Evolutionary conservation across 2,329 filamentous ascomycete species (phyloP), one percentile per base, ranked within the genome.

Genomic region (Aspergillus puulaauensis): DNA sequence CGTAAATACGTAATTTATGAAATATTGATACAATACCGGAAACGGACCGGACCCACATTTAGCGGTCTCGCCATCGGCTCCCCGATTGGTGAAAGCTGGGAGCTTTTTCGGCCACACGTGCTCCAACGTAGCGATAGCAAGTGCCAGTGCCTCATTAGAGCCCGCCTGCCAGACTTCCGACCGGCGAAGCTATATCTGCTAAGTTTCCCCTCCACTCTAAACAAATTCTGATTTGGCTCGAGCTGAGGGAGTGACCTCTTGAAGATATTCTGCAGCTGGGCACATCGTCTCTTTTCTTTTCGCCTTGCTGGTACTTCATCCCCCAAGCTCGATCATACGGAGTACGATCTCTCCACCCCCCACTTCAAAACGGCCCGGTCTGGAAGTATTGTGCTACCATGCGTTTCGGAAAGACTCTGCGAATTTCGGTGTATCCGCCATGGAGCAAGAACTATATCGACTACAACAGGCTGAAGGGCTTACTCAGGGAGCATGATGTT

Each of bases 371-470:
- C 54, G 14, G 27, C 44, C 41, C 31, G 31, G 37, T 43, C 37
- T 52, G 33, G 43, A 35, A 21, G 35, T 41, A 48, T 46, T 49
- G 15, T 17, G 33, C 57, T 69, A 80, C 60, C 50, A 98, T 99
- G 95, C 90, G 91, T 69, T 99, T 97, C 81, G 93, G 93, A 62
- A 91, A 88, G 79, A 97, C 91, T 52, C 84, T 99, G 60, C 86
- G 87, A 69, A 85, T 86, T 69, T 87, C 90, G 59, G 82, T 90
- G 68, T 95, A 98, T 75, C 78, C 84, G 66, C 91, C 92, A 71
- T 99, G 93, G 93, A 90, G 89, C 75, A 90, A 89, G 73, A 85
- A 96, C 70, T 98, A 99, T 80, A 91, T 99, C 72, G 93, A 98
- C 80, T 99, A 99, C 77, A 80, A 84, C 68, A 96, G 93, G 83